These are phyloP conservation scores for Fusarium buharicum DNA, from an alignment of 2,329 filamentous ascomycete genomes.

Conservation along the genomic window DNA sequence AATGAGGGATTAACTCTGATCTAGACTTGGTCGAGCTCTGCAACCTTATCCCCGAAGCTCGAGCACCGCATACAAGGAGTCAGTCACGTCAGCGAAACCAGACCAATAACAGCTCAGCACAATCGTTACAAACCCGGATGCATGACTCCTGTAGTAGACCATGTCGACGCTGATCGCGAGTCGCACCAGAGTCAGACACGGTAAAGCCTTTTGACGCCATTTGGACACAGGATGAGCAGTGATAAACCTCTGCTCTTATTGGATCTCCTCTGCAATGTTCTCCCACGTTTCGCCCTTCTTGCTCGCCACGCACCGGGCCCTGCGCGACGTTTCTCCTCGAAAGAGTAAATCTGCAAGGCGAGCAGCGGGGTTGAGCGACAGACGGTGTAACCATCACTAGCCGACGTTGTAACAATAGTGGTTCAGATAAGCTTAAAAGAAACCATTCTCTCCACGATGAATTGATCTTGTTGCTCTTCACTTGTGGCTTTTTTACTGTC, in stretches of 20 bases:
- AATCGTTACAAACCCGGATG: background rate
- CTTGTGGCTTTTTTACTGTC: rapidly evolving
- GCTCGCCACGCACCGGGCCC: background rate
- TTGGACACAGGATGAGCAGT: slow-evolving; percentile 13
- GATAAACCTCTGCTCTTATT: background rate
- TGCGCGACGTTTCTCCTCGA: background rate
- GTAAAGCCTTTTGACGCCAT: slow-evolving; percentile 23
- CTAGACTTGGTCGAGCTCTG: background rate
- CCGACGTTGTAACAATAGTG: too few relatives aligned
- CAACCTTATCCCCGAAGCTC: slow-evolving; percentile 4
- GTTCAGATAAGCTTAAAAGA: slow-evolving; percentile 24
- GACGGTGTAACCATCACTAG: rapidly evolving
- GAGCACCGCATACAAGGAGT: slow-evolving; percentile 33
- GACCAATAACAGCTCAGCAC: slow-evolving; percentile 9
- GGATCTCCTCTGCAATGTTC: background rate
- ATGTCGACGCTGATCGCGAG: background rate
- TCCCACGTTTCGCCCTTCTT: background rate
- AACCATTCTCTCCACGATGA: background rate
- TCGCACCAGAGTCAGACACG: background rate
- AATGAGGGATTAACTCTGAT: slow-evolving; percentile 5
- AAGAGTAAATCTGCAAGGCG: background rate
- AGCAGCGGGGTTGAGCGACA: rapidly evolving
- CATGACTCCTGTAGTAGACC: background rate
- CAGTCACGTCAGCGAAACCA: slow-evolving; percentile 25
- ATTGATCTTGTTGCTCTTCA: too few relatives aligned